These are phyloP conservation scores for Ganoderma boninense DNA, from an alignment of 1,284 basidiomycete species.

Conservation along the genomic window DNA sequence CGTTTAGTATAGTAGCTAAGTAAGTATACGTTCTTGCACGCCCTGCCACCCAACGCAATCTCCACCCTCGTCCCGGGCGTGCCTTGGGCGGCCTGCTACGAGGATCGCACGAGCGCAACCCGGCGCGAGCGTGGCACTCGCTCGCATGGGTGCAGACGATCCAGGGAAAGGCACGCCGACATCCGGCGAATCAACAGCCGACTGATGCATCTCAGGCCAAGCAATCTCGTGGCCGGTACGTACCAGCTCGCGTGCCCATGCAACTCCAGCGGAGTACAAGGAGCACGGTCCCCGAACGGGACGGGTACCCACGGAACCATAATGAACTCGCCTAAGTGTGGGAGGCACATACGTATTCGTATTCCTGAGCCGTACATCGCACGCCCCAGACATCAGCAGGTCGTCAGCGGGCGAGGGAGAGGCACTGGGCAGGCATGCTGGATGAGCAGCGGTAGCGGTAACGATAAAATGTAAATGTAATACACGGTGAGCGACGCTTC, in stretches of 20 bases:
- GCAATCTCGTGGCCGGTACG: not conserved
- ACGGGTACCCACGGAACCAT: slow-evolving; percentile 5
- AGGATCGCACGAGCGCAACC: slow-evolving; percentile 13
- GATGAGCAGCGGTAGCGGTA: not conserved
- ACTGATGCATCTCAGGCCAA: slow-evolving; percentile 2
- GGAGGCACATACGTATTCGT: not conserved
- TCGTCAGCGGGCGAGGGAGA: not conserved
- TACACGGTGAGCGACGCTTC: not conserved
- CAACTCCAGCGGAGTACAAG: not conserved
- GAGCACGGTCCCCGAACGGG: not conserved
- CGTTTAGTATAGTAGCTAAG: not conserved
- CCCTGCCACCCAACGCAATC: not conserved
- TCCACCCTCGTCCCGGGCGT: not conserved
- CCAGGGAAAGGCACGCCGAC: not conserved
- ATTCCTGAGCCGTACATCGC: not conserved
- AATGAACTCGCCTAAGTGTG: slow-evolving; percentile 1
- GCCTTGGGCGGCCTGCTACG: slow-evolving; percentile 8
- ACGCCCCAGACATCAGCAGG: not conserved
- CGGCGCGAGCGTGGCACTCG: not conserved
- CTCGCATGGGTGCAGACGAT: not conserved
- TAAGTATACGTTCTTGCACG: not conserved
- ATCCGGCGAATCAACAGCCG: not conserved
- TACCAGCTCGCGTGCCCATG: not conserved
- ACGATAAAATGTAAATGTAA: not conserved
- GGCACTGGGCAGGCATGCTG: not conserved